phyloP scores from a whole-genome alignment of 2,329 filamentous ascomycete species.

The Stachybotrys elegans region DNA sequence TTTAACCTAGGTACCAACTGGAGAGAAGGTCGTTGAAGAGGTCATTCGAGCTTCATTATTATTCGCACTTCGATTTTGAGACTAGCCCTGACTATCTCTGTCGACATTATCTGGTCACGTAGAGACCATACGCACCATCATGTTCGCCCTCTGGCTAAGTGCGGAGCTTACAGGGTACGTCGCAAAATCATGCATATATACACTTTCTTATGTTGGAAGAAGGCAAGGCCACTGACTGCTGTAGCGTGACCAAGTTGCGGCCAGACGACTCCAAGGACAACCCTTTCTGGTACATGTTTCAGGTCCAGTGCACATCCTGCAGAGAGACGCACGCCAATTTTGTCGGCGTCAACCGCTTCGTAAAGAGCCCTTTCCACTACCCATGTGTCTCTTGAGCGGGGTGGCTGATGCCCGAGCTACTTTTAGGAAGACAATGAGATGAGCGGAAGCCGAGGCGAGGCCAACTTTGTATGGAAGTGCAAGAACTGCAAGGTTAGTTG shows the following conservation, averaged over 20 bases:
- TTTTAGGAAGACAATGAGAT: conserved; percentile 83
- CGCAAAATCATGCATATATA: neutral
- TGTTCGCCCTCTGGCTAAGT: conserved; percentile 62
- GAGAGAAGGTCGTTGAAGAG: too few species aligned
- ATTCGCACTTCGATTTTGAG: too few species aligned
- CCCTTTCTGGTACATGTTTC: conserved; percentile 97
- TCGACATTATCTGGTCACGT: too few species aligned
- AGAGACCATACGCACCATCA: too few species aligned
- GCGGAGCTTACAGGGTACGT: conserved; percentile 66
- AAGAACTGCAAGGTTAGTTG: conserved; percentile 99
- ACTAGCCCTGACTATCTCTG: too few species aligned
- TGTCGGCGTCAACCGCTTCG: conserved; percentile 83
- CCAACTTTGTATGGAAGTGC: conserved; percentile 99
- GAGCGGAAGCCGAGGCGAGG: conserved; percentile 88
- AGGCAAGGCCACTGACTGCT: too few species aligned
- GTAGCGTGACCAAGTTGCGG: conserved; percentile 82
- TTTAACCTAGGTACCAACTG: too few species aligned
- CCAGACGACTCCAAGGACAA: conserved; percentile 75
- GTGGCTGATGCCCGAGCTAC: too few species aligned
- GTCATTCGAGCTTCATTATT: too few species aligned
- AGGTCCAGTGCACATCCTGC: conserved; percentile 97
- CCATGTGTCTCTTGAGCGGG: too few species aligned
- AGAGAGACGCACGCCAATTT: conserved; percentile 84
- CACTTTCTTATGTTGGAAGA: too few species aligned
- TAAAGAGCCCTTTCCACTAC: conserved; percentile 38